Evolutionary conservation across 2,329 filamentous ascomycete species (phyloP).

Genomic region (Alternaria sp.): DNA sequence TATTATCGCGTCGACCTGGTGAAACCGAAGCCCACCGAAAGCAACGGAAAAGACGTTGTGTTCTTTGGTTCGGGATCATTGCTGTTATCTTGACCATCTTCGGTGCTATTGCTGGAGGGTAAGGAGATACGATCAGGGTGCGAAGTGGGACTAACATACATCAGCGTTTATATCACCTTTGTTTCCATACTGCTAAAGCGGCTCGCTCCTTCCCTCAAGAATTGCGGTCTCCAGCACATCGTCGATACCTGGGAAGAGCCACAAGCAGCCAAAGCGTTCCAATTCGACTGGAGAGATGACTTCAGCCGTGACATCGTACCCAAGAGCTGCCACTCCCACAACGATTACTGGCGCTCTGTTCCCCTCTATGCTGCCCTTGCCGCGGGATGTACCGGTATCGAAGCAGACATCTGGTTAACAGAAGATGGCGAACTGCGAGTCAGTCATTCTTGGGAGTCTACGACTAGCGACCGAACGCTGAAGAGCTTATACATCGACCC

Average conservation of each 20-base stretch:
- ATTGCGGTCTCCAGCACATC: slow-evolving; percentile 35
- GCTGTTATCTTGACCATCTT: slow-evolving; percentile 18
- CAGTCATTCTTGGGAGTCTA: slow-evolving; percentile 32
- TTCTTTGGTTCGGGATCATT: slow-evolving; percentile 10
- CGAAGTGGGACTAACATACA: slow-evolving; percentile 7
- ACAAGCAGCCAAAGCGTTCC: slow-evolving; percentile 19
- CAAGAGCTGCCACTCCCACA: slow-evolving; percentile 51
- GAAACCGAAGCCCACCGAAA: not conserved
- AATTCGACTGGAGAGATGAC: slow-evolving; percentile 44
- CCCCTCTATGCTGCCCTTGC: slow-evolving; percentile 50
- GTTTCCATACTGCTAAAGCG: slow-evolving; percentile 27
- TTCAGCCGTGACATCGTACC: slow-evolving; percentile 48
- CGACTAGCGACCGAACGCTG: slow-evolving; percentile 29
- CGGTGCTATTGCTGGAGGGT: slow-evolving; percentile 28
- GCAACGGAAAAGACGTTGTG: slow-evolving; percentile 10
- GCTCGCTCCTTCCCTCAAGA: slow-evolving; percentile 23
- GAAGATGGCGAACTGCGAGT: slow-evolving; percentile 37
- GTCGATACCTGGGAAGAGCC: slow-evolving; percentile 37
- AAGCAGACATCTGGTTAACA: slow-evolving; percentile 43
- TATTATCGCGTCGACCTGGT: slow-evolving; percentile 1
- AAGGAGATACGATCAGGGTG: not conserved
- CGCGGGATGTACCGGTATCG: slow-evolving; percentile 45
- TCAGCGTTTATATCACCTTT: slow-evolving; percentile 33
- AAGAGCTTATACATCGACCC: slow-evolving; percentile 33
- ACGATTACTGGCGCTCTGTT: slow-evolving; percentile 52